Percentiles rank a stretch among this genome's conserved stretches.
These are phyloP conservation scores for Mycena sp. DNA, from an alignment of 1,284 basidiomycete genomes.

Conservation along the genomic window DNA sequence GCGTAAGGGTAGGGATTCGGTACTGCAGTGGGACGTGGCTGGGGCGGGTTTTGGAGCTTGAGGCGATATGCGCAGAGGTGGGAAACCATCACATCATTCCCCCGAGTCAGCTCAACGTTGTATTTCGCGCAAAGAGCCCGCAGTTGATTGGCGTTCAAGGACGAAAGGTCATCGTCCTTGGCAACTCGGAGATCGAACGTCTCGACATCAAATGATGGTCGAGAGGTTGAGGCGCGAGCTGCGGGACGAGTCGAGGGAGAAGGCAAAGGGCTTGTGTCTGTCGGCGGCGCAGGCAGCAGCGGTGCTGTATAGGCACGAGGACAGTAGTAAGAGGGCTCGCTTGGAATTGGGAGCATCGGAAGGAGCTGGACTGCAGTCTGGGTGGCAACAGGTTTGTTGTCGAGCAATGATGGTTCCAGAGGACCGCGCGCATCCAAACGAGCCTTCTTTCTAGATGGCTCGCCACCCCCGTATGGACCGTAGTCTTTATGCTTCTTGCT, in stretches of 20 bases:
- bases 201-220: background rate
- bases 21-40: no score
- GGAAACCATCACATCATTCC: background rate
- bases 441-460: slow-evolving; percentile 3
- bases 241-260: background rate
- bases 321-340: background rate
- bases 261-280: no score
- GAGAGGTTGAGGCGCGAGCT: background rate
- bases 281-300: no score
- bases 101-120: background rate
- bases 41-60: background rate
- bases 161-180: background rate
- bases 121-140: slow-evolving; percentile 6
- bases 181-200: background rate
- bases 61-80: background rate
- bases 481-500: background rate
- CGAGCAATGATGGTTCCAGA: background rate
- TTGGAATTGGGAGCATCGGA: background rate
- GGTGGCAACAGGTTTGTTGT: background rate
- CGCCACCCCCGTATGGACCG: slow-evolving; percentile 8
- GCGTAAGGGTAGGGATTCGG: no score
- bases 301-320: background rate
- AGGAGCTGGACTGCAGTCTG: background rate
- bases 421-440: slow-evolving; percentile 7
- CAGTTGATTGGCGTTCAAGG: background rate